Percentiles rank a stretch among this genome's conserved stretches.
Conservation (phyloP, 148 eudicot species). For the Polygonum maritimum region DNA sequence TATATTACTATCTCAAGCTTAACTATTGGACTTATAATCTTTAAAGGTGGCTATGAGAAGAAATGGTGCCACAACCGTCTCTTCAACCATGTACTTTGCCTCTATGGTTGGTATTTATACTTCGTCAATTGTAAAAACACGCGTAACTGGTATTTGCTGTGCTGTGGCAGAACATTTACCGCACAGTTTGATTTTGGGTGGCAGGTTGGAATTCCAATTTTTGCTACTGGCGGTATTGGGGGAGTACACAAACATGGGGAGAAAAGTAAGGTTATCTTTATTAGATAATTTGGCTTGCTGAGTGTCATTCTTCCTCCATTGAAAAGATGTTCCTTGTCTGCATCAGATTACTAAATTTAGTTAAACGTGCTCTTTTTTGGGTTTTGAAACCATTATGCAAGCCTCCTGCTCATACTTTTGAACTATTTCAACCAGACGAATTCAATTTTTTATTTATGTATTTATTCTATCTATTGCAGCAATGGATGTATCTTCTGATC, state of each 20-base stretch:
- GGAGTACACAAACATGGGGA: slow-evolving; percentile 97
- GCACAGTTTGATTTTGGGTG: background rate
- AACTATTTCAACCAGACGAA: background rate
- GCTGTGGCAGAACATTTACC: background rate
- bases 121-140: background rate
- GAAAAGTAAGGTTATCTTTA: slow-evolving; percentile 38
- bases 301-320: background rate
- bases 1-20: background rate
- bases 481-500: slow-evolving; percentile 96
- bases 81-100: slow-evolving; percentile 90
- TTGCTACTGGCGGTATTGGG: slow-evolving; percentile 95
- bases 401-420: background rate
- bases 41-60: slow-evolving; percentile 67
- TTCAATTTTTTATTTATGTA: background rate
- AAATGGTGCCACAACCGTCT: slow-evolving; percentile 95
- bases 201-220: slow-evolving; percentile 85
- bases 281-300: background rate
- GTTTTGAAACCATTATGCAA: background rate
- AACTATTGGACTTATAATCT: slow-evolving; percentile 4
- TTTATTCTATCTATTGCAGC: slow-evolving; percentile 36
- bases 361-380: background rate
- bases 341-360: background rate
- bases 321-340: background rate
- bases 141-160: background rate
- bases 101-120: slow-evolving; percentile 46